A percentile compares a stretch with the other conserved stretches of the same genome.
These are phyloP conservation scores for Boletus bicolor DNA, from an alignment of 768 basidiomycete species.

Conservation along the genomic window DNA sequence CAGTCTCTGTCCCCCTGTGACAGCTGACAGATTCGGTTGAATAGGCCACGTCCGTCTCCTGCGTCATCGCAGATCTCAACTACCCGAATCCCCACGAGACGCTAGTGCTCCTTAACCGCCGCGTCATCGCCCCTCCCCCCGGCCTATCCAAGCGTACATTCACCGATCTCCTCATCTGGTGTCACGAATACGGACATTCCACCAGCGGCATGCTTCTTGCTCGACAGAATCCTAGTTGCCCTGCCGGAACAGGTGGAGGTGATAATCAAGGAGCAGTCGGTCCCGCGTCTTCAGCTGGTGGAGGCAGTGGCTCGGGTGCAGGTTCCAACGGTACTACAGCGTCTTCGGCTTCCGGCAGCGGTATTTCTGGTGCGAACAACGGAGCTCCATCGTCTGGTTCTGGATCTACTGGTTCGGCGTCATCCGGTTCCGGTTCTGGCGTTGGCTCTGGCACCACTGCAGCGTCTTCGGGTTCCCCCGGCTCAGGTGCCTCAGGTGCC, in stretches of 20 bases:
- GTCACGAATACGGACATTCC: slow-evolving; percentile 17
- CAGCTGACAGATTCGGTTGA: background rate
- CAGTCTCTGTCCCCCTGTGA: no score
- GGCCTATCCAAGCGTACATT: slow-evolving; percentile 25
- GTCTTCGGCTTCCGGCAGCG: background rate
- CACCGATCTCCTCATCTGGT: slow-evolving; percentile 29
- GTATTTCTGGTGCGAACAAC: background rate
- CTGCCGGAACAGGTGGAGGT: background rate
- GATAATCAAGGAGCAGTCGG: background rate
- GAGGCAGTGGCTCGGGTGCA: background rate
- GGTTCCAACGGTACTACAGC: background rate
- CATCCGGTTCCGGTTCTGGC: background rate
- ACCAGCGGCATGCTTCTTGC: slow-evolving; percentile 17
- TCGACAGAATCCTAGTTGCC: slow-evolving; percentile 22
- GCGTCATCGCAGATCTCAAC: slow-evolving; percentile 28
- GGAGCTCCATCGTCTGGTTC: slow-evolving; percentile 1
- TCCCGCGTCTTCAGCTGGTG: background rate
- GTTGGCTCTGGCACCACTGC: background rate
- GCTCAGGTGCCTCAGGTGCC: background rate
- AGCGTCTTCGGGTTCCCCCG: background rate
- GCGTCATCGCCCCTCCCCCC: slow-evolving; percentile 17
- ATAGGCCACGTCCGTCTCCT: slow-evolving; percentile 16
- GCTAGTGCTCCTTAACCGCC: slow-evolving; percentile 23
- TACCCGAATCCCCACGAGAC: slow-evolving; percentile 24
- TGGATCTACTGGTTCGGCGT: background rate